Evolutionary conservation across 2,329 filamentous ascomycete species (phyloP).

Genomic region (Sclerotiophoma versabilis): DNA sequence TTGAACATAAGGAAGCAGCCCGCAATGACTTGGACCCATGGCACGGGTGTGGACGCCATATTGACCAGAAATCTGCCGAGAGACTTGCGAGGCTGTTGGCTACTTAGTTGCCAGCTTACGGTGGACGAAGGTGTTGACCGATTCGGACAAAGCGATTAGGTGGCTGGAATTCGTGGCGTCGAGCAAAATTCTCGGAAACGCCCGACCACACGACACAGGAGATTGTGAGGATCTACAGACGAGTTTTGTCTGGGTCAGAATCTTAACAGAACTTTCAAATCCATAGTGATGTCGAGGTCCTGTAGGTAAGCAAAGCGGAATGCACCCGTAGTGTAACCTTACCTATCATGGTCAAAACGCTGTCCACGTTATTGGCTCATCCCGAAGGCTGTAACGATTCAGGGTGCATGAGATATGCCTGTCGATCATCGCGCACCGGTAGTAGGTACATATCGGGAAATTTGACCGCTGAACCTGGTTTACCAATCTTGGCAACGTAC

Average conservation of each 20-base stretch:
- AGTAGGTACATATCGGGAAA: conserved; percentile 7
- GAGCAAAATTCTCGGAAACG: neutral
- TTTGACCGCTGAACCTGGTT: neutral
- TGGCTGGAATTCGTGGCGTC: too few species aligned
- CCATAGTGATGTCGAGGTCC: neutral
- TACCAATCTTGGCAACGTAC: neutral
- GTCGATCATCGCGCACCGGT: neutral
- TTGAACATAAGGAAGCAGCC: conserved; percentile 25
- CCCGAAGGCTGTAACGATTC: neutral
- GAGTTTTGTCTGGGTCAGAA: neutral
- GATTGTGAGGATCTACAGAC: neutral
- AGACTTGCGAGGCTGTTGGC: neutral
- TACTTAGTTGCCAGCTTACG: neutral
- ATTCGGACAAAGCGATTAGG: neutral
- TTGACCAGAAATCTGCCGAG: neutral
- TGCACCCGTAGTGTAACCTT: neutral
- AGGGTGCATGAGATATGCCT: neutral
- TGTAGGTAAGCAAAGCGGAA: conserved; percentile 12
- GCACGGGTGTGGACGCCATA: neutral
- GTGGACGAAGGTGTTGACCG: neutral
- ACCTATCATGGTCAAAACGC: neutral
- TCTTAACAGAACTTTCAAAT: conserved; percentile 2
- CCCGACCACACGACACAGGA: neutral
- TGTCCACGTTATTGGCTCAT: conserved; percentile 2
- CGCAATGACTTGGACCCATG: conserved; percentile 19